A percentile compares a stretch with the other conserved stretches of the same genome.
These are phyloP conservation scores for Prunus salicina DNA, from an alignment of 306 rosid species.

Conservation along the genomic window DNA sequence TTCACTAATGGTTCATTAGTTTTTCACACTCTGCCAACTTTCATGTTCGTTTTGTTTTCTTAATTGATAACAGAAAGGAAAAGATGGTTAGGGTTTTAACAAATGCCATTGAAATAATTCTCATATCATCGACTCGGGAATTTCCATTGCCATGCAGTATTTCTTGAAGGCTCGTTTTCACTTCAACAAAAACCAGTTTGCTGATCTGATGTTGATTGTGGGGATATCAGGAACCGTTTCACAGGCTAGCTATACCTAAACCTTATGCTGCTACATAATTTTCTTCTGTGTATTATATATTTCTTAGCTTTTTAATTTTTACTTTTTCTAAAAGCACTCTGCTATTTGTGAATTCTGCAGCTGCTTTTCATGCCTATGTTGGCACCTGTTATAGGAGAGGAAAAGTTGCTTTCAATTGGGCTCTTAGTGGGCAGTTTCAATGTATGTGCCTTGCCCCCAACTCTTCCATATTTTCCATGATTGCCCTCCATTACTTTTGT, in stretches of 20 bases:
- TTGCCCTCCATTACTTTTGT: not conserved
- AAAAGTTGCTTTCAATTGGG: constrained; percentile 61
- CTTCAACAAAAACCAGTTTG: constrained; percentile 71
- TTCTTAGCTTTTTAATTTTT: too few species aligned
- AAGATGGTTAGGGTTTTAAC: not conserved
- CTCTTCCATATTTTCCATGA: not conserved
- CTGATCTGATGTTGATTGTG: constrained; percentile 64
- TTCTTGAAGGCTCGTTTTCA: constrained; percentile 84
- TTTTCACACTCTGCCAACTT: not conserved
- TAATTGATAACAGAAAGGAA: not conserved
- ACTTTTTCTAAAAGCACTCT: not conserved
- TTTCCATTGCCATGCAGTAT: constrained; percentile 55
- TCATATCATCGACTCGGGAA: not conserved
- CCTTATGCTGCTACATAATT: constrained; percentile 5
- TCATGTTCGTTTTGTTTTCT: not conserved
- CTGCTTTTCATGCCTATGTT: constrained; percentile 68
- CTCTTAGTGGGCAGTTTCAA: constrained; percentile 49
- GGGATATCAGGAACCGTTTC: constrained; percentile 63
- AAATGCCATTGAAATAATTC: not conserved
- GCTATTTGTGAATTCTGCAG: constrained; percentile 36
- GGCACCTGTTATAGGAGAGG: constrained; percentile 63
- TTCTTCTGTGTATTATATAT: not conserved
- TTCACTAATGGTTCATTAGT: constrained; percentile 54
- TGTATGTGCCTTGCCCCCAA: constrained; percentile 36
- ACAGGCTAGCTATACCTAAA: constrained; percentile 45